These are phyloP conservation scores for Saccharomycopsis javanensis DNA, from an alignment of 805 yeast genomes.

Conservation along the genomic window DNA sequence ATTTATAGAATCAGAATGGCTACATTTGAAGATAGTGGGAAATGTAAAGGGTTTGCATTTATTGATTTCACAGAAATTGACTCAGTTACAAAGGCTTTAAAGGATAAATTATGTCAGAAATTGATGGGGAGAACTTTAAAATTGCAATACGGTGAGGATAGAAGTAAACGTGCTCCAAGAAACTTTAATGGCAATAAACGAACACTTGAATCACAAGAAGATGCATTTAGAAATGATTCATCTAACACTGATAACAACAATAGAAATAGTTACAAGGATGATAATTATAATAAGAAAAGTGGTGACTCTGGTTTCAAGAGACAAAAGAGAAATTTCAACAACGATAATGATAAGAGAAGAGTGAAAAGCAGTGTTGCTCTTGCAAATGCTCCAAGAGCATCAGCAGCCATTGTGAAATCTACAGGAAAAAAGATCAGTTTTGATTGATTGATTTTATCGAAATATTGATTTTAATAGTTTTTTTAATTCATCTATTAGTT, in stretches of 20 bases:
- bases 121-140: conserved; percentile 68
- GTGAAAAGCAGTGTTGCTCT: conserved; percentile 74
- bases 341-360: conserved; percentile 37
- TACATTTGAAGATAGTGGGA: conserved; percentile 93
- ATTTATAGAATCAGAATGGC: conserved; percentile 86
- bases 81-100: conserved; percentile 76
- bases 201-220: conserved; percentile 5
- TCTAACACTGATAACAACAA: conserved; percentile 21
- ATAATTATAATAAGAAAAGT: conserved; percentile 16
- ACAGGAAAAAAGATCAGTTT: conserved; percentile 81
- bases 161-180: conserved; percentile 65
- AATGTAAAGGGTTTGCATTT: conserved; percentile 94
- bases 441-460: conserved; percentile 30
- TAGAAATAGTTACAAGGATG: conserved; percentile 2
- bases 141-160: conserved; percentile 91
- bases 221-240: neutral
- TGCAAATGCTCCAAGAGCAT: conserved; percentile 80
- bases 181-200: neutral
- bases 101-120: conserved; percentile 54
- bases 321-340: conserved; percentile 12
- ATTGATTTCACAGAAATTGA: conserved; percentile 73
- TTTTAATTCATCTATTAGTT: neutral
- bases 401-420: conserved; percentile 81
- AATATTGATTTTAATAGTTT: neutral
- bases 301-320: conserved; percentile 1